Conservation (phyloP, 345 rosid species). For the Noccaea caerulescens region DNA sequence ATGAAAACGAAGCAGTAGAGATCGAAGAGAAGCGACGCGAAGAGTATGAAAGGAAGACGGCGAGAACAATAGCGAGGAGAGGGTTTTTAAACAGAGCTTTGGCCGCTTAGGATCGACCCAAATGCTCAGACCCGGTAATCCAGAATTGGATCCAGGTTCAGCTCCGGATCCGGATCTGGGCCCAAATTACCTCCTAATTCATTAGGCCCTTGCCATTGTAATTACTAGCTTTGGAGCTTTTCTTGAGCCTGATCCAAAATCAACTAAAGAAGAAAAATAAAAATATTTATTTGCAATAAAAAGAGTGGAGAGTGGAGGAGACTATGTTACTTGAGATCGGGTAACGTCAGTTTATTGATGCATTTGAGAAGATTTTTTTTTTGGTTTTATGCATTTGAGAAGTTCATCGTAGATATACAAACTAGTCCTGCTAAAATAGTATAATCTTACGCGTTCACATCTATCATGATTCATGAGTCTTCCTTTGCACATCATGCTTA, state of each 20-base stretch:
- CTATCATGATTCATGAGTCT: too few relatives aligned
- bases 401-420: too few relatives aligned
- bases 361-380: too few relatives aligned
- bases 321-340: too few relatives aligned
- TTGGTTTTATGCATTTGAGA: too few relatives aligned
- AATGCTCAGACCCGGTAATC: conserved; percentile 23
- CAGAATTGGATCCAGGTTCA: conserved; percentile 1
- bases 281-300: too few relatives aligned
- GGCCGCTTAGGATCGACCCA: conserved; percentile 42
- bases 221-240: background rate
- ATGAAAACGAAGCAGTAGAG: conserved; percentile 9
- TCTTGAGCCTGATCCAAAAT: conserved; percentile 16
- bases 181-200: conserved; percentile 13
- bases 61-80: background rate
- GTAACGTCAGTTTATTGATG: too few relatives aligned
- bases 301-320: too few relatives aligned
- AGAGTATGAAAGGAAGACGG: conserved; percentile 30
- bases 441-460: too few relatives aligned
- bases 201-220: background rate
- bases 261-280: too few relatives aligned
- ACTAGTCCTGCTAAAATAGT: too few relatives aligned
- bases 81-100: conserved; percentile 34
- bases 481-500: too few relatives aligned
- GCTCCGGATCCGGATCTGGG: conserved; percentile 11
- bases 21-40: conserved; percentile 15